These are phyloP conservation scores for Eimeria necatrix DNA, from an alignment of 169 alveolate genomes.

Conservation along the genomic window DNA sequence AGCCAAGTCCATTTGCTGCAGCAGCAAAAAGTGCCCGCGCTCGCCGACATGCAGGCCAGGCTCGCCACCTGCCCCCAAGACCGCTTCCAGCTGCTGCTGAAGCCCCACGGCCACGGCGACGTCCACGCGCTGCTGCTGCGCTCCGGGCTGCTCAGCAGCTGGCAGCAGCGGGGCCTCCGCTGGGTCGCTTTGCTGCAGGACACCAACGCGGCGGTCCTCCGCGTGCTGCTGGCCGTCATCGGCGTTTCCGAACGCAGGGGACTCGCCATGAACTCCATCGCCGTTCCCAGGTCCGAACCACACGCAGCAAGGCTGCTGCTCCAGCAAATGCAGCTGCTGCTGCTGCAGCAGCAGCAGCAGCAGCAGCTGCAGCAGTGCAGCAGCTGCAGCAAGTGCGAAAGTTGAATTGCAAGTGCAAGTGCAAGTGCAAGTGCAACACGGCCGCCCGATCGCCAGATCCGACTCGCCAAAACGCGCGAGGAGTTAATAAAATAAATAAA, in stretches of 20 bases:
- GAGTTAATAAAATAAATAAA: no score
- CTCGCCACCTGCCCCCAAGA: slow-evolving; percentile 87
- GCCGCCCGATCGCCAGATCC: no score
- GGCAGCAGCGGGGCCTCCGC: slow-evolving; percentile 87
- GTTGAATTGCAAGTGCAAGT: no score
- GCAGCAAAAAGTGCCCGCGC: slow-evolving; percentile 97
- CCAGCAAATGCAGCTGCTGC: no score
- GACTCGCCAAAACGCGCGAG: no score
- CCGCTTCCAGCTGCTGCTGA: slow-evolving; percentile 83
- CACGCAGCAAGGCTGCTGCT: no score
- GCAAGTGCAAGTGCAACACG: no score
- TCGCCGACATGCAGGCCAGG: slow-evolving; percentile 91
- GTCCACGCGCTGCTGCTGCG: slow-evolving; percentile 93
- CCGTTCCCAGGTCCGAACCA: slow-evolving; percentile 85
- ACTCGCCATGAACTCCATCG: slow-evolving; percentile 79
- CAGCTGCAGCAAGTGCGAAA: no score
- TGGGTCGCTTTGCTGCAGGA: slow-evolving; percentile 94
- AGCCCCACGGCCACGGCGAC: slow-evolving; percentile 98
- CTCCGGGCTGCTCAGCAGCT: slow-evolving; percentile 85
- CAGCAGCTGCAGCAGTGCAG: no score
- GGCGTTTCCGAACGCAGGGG: slow-evolving; percentile 88
- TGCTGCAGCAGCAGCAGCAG: no score
- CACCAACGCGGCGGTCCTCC: slow-evolving; percentile 94
- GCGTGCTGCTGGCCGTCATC: slow-evolving; percentile 92
- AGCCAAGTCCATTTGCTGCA: slow-evolving; percentile 91